phyloP scores from a whole-genome alignment of 192 early-diverging fungal genomes.

The Entrophospora sp. region DNA sequence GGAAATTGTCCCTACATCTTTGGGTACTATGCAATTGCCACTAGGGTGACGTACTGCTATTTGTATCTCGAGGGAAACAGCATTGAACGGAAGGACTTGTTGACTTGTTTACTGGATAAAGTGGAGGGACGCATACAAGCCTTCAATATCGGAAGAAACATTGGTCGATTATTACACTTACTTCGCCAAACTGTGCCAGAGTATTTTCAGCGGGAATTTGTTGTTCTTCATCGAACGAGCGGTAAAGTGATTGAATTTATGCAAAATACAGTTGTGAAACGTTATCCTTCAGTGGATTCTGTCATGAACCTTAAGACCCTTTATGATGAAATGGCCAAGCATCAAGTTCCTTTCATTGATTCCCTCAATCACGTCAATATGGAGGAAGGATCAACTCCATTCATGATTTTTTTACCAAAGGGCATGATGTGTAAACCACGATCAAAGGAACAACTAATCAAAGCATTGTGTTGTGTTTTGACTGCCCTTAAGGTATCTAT shows the following conservation, averaged over 20 bases:
- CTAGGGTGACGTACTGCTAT: constrained; percentile 12
- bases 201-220: neutral
- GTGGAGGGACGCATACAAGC: constrained; percentile 6
- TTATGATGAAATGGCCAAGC: constrained; percentile 7
- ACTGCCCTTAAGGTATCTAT: constrained; percentile 2
- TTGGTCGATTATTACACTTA: constrained; percentile 6
- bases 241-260: neutral
- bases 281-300: neutral
- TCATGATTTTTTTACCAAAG: constrained; percentile 3
- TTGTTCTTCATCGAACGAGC: neutral
- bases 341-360: constrained; percentile 15
- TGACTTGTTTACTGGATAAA: neutral
- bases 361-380: neutral
- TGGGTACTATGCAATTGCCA: constrained; percentile 4
- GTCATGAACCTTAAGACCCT: neutral
- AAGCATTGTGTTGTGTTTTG: constrained; percentile 9
- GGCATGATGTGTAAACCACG: neutral
- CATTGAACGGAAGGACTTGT: neutral
- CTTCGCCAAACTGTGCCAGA: constrained; percentile 14
- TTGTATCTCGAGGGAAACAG: neutral
- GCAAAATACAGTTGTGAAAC: neutral
- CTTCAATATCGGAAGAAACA: constrained; percentile 12
- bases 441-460: constrained; percentile 10
- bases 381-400: neutral
- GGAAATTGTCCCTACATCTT: constrained; percentile 14